Evolutionary conservation across 2,329 filamentous ascomycete species (phyloP), one percentile per base, ranked within the genome.

Genomic region (Trichoderma koningii): DNA sequence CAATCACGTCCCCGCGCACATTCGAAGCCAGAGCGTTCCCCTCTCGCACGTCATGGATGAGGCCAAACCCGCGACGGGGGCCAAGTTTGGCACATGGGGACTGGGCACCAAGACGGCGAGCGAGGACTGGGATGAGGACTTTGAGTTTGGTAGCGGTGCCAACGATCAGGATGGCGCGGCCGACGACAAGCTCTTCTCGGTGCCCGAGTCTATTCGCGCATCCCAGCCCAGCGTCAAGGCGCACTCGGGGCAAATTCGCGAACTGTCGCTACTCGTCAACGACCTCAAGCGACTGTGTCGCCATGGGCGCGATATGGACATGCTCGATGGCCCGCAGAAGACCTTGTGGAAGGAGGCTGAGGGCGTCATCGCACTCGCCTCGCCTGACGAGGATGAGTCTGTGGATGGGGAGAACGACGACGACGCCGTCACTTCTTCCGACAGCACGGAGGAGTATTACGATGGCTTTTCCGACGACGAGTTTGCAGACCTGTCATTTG

Each of bases 61-160:
- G 72, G 76, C 75, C 72, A 89, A 78, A 75, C 81, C 76, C 72
- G 81, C 76, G 72, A 67, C 85, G n/a, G 84, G 78, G 1, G 79
- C 83, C 61, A 93, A 93, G 71, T 94, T 92, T 72, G 89, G 91
- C 50, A 93, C 91, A 1, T 94, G 91, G 91, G 90, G 90, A 2
- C 79, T 92, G 48, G 87, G 89, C n/a, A 88, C 86, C 68, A 93
- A 93, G 75, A 89, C 86, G 17, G 88, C 88, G 12, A 93, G 89
- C 67, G 92, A 96, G 74, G 91, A 95, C 72, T 96, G 92, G 92
- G 92, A 94, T 70, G 90, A 93, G 68, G 92, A 96, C 74, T 95
- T 96, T 70, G 90, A 94, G 66, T 93, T 94, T 73, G 83, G 83
- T 9, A 80, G 78, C 28, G 74, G 81, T 38, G 79, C 78, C 50